Conservation (phyloP, 768 basidiomycete genomes). For the Tubosaeta sp. region DNA sequence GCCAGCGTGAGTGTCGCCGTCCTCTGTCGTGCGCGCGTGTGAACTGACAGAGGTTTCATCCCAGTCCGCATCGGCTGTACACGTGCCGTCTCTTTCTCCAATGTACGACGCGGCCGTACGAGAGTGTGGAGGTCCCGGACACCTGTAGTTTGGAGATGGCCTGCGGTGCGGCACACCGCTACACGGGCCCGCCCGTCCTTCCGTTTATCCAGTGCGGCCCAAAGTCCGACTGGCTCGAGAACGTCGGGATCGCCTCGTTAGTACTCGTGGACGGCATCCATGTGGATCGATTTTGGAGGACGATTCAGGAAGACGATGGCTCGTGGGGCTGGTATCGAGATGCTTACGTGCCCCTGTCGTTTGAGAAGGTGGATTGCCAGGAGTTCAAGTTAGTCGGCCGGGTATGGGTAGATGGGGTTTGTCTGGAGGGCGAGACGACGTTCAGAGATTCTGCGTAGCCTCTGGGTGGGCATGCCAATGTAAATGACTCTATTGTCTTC, state of each 20-base stretch:
- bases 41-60: background rate
- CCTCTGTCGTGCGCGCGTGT: background rate
- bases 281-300: slow-evolving; percentile 20
- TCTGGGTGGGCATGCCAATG: slow-evolving; percentile 34
- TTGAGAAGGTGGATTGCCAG: slow-evolving; percentile 43
- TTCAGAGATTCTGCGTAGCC: slow-evolving; percentile 45
- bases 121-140: slow-evolving; percentile 6
- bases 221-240: background rate
- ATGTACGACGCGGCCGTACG: slow-evolving; percentile 13
- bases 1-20: slow-evolving; percentile 11
- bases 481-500: background rate
- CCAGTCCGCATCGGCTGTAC: slow-evolving; percentile 18
- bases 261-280: slow-evolving; percentile 16
- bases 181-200: slow-evolving; percentile 5
- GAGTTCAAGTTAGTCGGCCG: slow-evolving; percentile 36
- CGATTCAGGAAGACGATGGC: slow-evolving; percentile 11
- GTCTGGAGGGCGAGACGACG: slow-evolving; percentile 22
- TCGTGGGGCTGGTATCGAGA: slow-evolving; percentile 33
- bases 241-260: background rate
- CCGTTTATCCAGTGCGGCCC: slow-evolving; percentile 8
- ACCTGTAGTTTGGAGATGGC: slow-evolving; percentile 16
- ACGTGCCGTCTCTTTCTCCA: slow-evolving; percentile 22
- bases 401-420: slow-evolving; percentile 33
- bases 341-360: slow-evolving; percentile 49
- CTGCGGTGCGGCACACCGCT: slow-evolving; percentile 7